Evolutionary conservation across 202 grass and related monocot genomes (phyloP).

Genomic region (Sporobolus alterniflorus): DNA sequence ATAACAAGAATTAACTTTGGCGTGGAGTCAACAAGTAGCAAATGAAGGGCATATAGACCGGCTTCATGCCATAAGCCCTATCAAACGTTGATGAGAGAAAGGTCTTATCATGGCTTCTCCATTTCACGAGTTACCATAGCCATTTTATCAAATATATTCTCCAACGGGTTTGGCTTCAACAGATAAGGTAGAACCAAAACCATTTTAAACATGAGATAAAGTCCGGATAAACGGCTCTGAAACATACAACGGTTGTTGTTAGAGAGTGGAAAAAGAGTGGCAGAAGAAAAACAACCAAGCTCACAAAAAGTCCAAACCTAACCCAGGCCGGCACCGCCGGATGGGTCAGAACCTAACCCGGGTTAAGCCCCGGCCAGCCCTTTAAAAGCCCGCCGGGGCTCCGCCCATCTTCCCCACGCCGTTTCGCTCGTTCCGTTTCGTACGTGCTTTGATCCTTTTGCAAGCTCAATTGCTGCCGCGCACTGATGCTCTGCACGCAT

Average conservation of each 20-base stretch:
- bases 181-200: too few species aligned
- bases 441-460: neutral
- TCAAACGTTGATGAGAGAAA: too few species aligned
- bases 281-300: neutral
- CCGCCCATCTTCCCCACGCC: slow-evolving; percentile 34
- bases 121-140: too few species aligned
- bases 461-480: neutral
- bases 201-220: too few species aligned
- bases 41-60: too few species aligned
- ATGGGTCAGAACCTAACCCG: slow-evolving; percentile 7
- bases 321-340: neutral
- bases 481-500: neutral
- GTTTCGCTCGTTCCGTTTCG: neutral
- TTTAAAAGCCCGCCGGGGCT: slow-evolving; percentile 45
- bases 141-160: too few species aligned
- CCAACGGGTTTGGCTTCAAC: too few species aligned
- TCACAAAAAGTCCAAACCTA: neutral
- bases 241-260: neutral
- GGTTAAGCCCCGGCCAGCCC: neutral
- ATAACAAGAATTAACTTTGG: too few species aligned
- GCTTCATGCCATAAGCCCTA: too few species aligned
- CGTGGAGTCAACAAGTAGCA: too few species aligned
- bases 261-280: neutral
- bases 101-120: too few species aligned
- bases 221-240: neutral